Evolutionary conservation across 345 rosid genomes (phyloP).

Genomic region (Eutrema yunnanense): DNA sequence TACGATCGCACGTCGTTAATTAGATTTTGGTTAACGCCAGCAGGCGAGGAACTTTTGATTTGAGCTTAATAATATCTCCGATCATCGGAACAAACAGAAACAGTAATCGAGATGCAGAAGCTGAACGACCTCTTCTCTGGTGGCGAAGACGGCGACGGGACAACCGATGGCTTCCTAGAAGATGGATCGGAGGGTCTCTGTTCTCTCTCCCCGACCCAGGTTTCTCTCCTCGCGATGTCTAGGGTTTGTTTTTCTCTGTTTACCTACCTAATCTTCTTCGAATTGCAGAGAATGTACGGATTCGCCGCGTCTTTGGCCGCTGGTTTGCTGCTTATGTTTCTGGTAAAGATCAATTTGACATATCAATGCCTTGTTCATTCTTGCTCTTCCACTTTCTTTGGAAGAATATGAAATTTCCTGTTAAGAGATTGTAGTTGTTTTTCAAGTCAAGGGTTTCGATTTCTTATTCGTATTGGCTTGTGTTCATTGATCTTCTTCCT

Average conservation of each 20-base stretch:
- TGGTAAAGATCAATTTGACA: conserved; percentile 41
- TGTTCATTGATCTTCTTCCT: background rate
- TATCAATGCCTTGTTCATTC: background rate
- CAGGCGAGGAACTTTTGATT: no score
- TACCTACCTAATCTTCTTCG: background rate
- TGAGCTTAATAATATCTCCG: background rate
- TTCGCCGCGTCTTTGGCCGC: conserved; percentile 57
- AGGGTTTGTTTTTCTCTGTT: background rate
- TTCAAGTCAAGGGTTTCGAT: background rate
- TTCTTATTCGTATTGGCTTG: background rate
- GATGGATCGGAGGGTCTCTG: conserved; percentile 68
- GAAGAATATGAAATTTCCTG: background rate
- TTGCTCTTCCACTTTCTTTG: background rate
- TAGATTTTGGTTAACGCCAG: no score
- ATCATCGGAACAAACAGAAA: background rate
- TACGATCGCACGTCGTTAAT: background rate
- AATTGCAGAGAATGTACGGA: conserved; percentile 64
- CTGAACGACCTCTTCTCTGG: conserved; percentile 39
- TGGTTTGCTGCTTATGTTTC: conserved; percentile 70
- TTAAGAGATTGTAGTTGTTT: background rate
- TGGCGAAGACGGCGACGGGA: conserved; percentile 42
- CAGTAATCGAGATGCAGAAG: conserved; percentile 43
- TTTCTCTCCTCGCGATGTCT: conserved; percentile 14
- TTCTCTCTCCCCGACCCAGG: conserved; percentile 77
- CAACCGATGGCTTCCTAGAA: conserved; percentile 39